Percentiles rank a stretch among this genome's conserved stretches.
Evolutionary conservation across 805 yeast genomes (phyloP).

Genomic region (Hyphopichia homilentoma): DNA sequence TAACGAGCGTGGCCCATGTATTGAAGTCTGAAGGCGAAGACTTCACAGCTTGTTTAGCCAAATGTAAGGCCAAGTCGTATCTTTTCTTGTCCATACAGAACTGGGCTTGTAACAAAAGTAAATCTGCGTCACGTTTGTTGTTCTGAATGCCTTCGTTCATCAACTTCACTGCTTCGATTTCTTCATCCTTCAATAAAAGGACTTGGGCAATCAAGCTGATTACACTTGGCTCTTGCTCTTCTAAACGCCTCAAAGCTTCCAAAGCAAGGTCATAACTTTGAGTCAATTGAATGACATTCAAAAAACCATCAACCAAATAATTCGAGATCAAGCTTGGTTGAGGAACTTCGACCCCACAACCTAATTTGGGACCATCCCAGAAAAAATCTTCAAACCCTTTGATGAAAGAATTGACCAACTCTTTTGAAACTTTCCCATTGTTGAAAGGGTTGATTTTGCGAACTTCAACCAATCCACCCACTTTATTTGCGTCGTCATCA

Average conservation of each 20-base stretch:
- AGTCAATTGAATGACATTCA: slow-evolving; percentile 61
- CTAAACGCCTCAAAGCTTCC: slow-evolving; percentile 52
- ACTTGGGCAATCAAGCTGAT: slow-evolving; percentile 53
- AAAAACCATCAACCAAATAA: slow-evolving; percentile 71
- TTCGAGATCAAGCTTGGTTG: slow-evolving; percentile 61
- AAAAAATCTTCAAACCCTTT: slow-evolving; percentile 65
- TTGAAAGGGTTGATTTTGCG: slow-evolving; percentile 76
- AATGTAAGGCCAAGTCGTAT: slow-evolving; percentile 53
- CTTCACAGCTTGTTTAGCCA: slow-evolving; percentile 63
- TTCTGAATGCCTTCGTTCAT: slow-evolving; percentile 47
- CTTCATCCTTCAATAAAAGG: slow-evolving; percentile 52
- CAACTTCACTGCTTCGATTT: slow-evolving; percentile 51
- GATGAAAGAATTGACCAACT: slow-evolving; percentile 45
- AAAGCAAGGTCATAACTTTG: slow-evolving; percentile 61
- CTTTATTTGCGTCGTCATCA: slow-evolving; percentile 59
- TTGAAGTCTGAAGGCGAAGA: slow-evolving; percentile 72
- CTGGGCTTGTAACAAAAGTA: slow-evolving; percentile 54
- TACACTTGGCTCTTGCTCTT: slow-evolving; percentile 53
- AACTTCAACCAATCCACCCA: slow-evolving; percentile 72
- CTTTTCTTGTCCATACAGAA: slow-evolving; percentile 52
- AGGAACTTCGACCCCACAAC: slow-evolving; percentile 64
- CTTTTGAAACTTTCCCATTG: slow-evolving; percentile 41
- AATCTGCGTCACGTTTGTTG: slow-evolving; percentile 53
- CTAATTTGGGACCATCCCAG: slow-evolving; percentile 61
- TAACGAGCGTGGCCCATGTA: slow-evolving; percentile 69